Percentiles rank a stretch among this genome's conserved stretches.
phyloP scores from a whole-genome alignment of 768 basidiomycete genomes.

The Leucosporidium yakuticum region DNA sequence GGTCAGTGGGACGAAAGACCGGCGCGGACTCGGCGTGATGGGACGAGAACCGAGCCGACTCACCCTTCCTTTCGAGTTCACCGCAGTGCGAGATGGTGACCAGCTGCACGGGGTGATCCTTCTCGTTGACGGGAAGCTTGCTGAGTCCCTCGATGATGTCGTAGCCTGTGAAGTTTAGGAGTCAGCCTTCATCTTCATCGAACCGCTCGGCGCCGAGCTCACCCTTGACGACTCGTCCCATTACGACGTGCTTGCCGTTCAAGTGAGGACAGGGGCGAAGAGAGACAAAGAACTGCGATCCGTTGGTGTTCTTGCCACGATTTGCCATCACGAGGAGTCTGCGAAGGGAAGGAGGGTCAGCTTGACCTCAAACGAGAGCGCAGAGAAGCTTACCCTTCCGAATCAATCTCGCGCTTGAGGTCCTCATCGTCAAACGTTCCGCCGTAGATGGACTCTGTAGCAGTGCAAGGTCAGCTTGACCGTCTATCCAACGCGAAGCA shows the following conservation, averaged over 20 bases:
- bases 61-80: conserved; percentile 54
- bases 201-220: conserved; percentile 19
- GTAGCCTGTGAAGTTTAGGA: conserved; percentile 42
- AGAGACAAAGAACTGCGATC: conserved; percentile 81
- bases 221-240: conserved; percentile 47
- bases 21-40: conserved; percentile 27
- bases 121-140: conserved; percentile 63
- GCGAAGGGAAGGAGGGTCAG: neutral
- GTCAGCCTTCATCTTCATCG: conserved; percentile 37
- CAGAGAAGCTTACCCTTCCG: conserved; percentile 50
- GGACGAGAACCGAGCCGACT: conserved; percentile 17
- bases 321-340: conserved; percentile 81
- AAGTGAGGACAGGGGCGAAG: conserved; percentile 56
- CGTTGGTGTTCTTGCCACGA: conserved; percentile 63
- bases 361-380: neutral
- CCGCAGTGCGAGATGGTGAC: conserved; percentile 72
- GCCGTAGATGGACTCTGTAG: conserved; percentile 66
- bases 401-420: conserved; percentile 57
- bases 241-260: conserved; percentile 54
- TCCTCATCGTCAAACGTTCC: conserved; percentile 72
- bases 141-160: conserved; percentile 55
- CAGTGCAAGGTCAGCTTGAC: too few relatives aligned
- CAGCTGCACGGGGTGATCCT: conserved; percentile 63
- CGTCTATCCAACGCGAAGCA: too few relatives aligned
- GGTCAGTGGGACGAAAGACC: conserved; percentile 15